Evolutionary conservation across 2,329 filamentous ascomycete species (phyloP), one percentile per base, ranked within the genome.

Genomic region (Paracorniculantispora psalliotae): DNA sequence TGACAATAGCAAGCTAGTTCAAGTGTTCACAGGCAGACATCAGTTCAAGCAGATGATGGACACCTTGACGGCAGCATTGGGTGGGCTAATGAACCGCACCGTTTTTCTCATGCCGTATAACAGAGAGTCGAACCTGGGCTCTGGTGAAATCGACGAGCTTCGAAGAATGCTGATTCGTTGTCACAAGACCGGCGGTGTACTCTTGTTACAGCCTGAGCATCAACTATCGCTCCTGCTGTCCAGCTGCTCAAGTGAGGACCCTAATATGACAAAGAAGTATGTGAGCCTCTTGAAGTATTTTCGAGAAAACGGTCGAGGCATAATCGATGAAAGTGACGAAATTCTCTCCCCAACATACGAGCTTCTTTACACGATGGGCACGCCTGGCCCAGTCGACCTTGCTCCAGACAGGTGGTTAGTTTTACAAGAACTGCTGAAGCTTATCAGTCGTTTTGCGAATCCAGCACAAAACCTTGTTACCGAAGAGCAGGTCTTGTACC

Each of bases 261-360:
- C 47, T 0, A 21, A 12, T 0, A 53, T 75, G 3, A 77, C 77
- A 0, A 49, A 60, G 1, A 48, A 60, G 1, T 65, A 84, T 15
- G 61, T 81, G 0, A 19, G 67, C 0, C 75, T 70, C 0, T 78
- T 83, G n/a, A 25, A 70, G 0, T 80, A 77, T 61, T 71, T 87
- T 1, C 68, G 80, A 30, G 15, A 52, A 0, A 61, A 68, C 2
- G 74, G 78, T 0, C 72, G 83, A 0, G 84, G 87, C 61, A 75
- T 89, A 2, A 73, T 89, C 0, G 85, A 89, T 59, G 85, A 89
- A 67, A 85, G 81, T 41, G 86, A 89, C 50, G 84, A 88, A 59
- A 83, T 82, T 57, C 81, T 88, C 46, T 82, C 77, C 46, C 75
- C 79, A 4, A 82, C 80, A 49, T 86, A 85, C 41, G 83, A 89